Evolutionary conservation across 2,329 filamentous ascomycete species (phyloP), one percentile per base, ranked within the genome.

Genomic region (Cordyceps farinosa): DNA sequence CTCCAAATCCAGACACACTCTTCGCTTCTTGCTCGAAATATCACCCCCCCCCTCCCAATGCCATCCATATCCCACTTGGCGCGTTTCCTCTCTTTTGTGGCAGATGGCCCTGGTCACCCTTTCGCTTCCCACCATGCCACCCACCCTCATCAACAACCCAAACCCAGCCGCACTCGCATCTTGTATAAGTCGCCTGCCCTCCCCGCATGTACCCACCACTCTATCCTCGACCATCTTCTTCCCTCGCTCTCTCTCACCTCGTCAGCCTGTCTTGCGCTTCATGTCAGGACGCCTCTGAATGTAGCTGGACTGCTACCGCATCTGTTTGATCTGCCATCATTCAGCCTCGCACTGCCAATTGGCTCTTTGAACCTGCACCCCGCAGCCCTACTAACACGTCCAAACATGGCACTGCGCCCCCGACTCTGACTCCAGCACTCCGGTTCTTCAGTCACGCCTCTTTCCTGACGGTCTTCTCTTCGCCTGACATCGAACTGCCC

Each of bases 131-230:
- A 5, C 27, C 36, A 36, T 61, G 32, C 38, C 50, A 61, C 32
- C 22, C 40, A 47, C 42, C 13, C 30, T 15, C 40, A 38, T 44
- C 42, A 44, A 50, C 52, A 44, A 51, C 60, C 60, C 60, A 62
- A 62, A 62, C 60, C 60, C 60, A 62, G 60, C 60, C 52, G 60
- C 52, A 22, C 60, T 62, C 51, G 30, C 60, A 52, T 50, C 51
- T 62, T 62, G 60, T 62, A 62, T 62, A 62, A 62, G 60, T 62
- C 60, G 44, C 44, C 60, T 56, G 27, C 29, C 52, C 60, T 62
- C 60, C 60, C 60, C 60, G 60, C 60, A 62, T 62, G 60, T 62
- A 62, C 29, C 60, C 60, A 62, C 60, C 60, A 56, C 52, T 54
- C 9, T 55, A 48, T 55, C 42, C 51, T 61, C 59, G 42, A 40